Conservation (phyloP, 768 basidiomycete genomes). For the Tephrocybe sp. region DNA sequence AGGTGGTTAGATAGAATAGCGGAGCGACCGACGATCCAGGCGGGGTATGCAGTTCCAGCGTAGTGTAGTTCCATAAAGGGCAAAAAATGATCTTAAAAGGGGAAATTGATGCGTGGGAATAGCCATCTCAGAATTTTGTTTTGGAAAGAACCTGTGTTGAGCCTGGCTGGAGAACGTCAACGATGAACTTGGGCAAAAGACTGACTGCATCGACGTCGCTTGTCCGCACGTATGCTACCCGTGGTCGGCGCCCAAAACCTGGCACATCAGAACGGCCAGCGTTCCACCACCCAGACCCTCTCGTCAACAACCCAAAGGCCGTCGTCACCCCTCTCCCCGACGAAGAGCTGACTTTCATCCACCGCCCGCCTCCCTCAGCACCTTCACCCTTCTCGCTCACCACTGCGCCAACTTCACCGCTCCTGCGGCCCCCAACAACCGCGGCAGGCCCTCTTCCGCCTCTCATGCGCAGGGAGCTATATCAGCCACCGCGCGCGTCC, state of each 20-base stretch:
- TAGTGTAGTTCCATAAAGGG: neutral
- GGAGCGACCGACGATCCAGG: slow-evolving; percentile 21
- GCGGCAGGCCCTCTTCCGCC: slow-evolving; percentile 43
- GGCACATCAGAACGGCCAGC: slow-evolving; percentile 56
- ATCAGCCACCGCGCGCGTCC: slow-evolving; percentile 40
- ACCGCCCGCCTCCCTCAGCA: slow-evolving; percentile 79
- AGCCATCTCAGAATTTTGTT: slow-evolving; percentile 5
- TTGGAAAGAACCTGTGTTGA: no score
- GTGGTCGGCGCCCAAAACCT: slow-evolving; percentile 48
- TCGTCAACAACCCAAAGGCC: slow-evolving; percentile 51
- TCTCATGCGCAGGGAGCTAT: slow-evolving; percentile 34
- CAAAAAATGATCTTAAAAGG: slow-evolving; percentile 2
- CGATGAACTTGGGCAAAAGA: slow-evolving; percentile 26
- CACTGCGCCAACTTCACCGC: slow-evolving; percentile 68
- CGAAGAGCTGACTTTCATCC: slow-evolving; percentile 73
- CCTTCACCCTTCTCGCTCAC: slow-evolving; percentile 74
- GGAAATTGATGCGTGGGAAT: slow-evolving; percentile 15
- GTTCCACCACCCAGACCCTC: slow-evolving; percentile 55
- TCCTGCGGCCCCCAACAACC: slow-evolving; percentile 47
- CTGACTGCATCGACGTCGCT: slow-evolving; percentile 24
- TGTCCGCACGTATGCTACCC: slow-evolving; percentile 44
- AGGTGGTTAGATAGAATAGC: slow-evolving; percentile 26
- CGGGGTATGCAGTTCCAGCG: slow-evolving; percentile 18
- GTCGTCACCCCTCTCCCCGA: slow-evolving; percentile 49
- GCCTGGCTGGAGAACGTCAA: no score